Conservation (phyloP, 2,329 filamentous ascomycete genomes). For the Bipolaris bicolor region DNA sequence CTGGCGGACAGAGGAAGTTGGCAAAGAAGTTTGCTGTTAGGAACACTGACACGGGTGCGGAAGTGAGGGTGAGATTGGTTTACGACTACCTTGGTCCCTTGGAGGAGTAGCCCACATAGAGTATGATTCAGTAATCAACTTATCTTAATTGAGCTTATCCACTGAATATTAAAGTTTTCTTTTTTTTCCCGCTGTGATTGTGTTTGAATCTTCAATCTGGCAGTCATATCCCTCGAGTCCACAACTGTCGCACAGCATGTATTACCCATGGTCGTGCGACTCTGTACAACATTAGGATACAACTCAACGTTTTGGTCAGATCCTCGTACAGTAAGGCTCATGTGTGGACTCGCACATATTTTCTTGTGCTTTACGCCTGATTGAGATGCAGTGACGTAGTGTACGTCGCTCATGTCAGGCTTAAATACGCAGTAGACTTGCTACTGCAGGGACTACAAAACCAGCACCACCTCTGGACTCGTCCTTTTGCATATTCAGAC, state of each 20-base stretch:
- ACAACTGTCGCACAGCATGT: constrained; percentile 3
- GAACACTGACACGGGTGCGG: constrained; percentile 40
- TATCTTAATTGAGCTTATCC: background rate
- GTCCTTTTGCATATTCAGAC: background rate
- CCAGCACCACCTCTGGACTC: background rate
- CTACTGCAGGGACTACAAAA: constrained; percentile 11
- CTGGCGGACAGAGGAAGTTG: constrained; percentile 41
- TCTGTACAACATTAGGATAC: constrained; percentile 1
- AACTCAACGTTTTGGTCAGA: constrained; percentile 1
- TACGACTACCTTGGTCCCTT: constrained; percentile 44
- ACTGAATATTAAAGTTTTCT: background rate
- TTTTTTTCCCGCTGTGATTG: background rate
- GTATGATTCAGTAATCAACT: too few species aligned
- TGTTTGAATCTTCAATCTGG: background rate
- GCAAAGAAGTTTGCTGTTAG: constrained; percentile 42
- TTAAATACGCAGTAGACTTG: constrained; percentile 20
- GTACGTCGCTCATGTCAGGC: background rate
- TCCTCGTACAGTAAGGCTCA: background rate
- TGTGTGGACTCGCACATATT: background rate
- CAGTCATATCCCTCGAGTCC: constrained; percentile 8
- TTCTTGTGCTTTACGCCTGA: background rate
- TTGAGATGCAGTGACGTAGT: background rate
- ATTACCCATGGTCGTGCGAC: constrained; percentile 5
- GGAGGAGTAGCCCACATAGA: constrained; percentile 7
- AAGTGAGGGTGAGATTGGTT: constrained; percentile 38